phyloP scores from a whole-genome alignment of 2,329 filamentous ascomycete genomes.

The Colletotrichum sp. region DNA sequence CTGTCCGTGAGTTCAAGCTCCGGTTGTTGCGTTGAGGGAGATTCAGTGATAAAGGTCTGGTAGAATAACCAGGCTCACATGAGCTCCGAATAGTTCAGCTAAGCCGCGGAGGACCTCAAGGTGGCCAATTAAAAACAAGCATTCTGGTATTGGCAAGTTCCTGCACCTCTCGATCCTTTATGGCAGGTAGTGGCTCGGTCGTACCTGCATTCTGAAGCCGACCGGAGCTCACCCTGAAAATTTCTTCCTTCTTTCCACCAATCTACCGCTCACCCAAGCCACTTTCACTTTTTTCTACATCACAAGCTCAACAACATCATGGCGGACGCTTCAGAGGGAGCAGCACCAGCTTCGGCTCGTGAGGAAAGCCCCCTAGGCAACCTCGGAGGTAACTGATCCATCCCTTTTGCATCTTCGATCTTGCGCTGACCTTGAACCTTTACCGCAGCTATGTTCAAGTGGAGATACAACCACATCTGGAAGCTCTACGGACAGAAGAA shows the following conservation, averaged over 20 bases:
- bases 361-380: neutral
- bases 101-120: neutral
- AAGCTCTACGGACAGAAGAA: neutral
- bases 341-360: neutral
- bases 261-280: neutral
- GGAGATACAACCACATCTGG: neutral
- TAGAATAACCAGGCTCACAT: neutral
- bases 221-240: neutral
- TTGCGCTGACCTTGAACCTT: neutral
- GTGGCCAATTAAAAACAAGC: neutral
- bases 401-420: neutral
- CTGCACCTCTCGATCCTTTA: neutral
- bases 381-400: neutral
- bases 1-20: neutral
- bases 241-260: neutral
- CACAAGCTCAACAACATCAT: neutral
- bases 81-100: neutral
- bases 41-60: neutral
- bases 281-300: neutral
- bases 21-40: neutral
- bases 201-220: neutral
- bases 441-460: neutral
- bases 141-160: neutral
- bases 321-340: neutral
- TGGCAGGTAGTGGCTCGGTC: neutral